These are phyloP conservation scores for Daldinia loculata DNA, from an alignment of 495 filamentous ascomycete species.

Conservation along the genomic window DNA sequence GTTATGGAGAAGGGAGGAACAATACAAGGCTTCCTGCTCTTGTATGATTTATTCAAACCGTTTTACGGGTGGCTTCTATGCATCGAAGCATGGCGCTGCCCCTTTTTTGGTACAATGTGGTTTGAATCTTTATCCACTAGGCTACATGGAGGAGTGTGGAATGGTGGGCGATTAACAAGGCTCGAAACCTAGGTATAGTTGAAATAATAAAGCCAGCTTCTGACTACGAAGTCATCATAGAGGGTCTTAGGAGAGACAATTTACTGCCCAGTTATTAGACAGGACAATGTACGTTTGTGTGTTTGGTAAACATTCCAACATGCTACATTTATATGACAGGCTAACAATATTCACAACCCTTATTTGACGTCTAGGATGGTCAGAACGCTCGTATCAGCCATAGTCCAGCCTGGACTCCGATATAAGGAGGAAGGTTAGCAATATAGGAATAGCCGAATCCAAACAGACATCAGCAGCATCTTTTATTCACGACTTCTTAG, in stretches of 20 bases:
- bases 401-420: too few relatives aligned
- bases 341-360: too few relatives aligned
- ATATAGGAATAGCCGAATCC: too few relatives aligned
- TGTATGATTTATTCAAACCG: too few relatives aligned
- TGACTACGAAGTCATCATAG: background rate
- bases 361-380: too few relatives aligned
- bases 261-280: background rate
- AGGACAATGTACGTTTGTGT: too few relatives aligned
- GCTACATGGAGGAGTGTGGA: background rate
- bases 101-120: conserved; percentile 27
- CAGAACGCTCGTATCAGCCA: too few relatives aligned
- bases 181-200: background rate
- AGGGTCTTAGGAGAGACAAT: background rate
- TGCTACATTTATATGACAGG: too few relatives aligned
- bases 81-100: conserved; percentile 1
- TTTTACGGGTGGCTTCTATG: background rate
- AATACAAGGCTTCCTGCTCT: background rate
- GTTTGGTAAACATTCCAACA: too few relatives aligned
- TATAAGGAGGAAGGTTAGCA: too few relatives aligned
- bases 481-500: background rate
- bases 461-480: background rate
- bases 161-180: background rate
- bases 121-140: conserved; percentile 10
- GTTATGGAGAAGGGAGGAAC: background rate
- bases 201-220: background rate